A percentile compares a stretch with the other conserved stretches of the same genome.
Evolutionary conservation across 805 yeast genomes (phyloP).

Genomic region (Saccharomycopsis malanga): DNA sequence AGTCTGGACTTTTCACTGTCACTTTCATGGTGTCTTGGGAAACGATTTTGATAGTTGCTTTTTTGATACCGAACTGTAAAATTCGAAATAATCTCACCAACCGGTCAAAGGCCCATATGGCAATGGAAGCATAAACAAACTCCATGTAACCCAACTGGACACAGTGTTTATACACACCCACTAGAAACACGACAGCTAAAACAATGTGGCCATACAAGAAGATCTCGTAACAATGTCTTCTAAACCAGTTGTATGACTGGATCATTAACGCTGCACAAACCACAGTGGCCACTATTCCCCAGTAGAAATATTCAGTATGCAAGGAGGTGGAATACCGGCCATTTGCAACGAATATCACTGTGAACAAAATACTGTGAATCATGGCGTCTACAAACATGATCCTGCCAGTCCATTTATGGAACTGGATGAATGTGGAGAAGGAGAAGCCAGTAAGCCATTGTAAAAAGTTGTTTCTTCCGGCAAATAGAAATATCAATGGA

Average conservation of each 20-base stretch:
- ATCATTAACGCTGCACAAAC: conserved; percentile 34
- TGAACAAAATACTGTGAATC: conserved; percentile 14
- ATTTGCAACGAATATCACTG: not conserved
- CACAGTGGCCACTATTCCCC: conserved; percentile 40
- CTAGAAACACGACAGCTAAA: conserved; percentile 46
- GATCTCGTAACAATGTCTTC: conserved; percentile 51
- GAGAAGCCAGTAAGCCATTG: conserved; percentile 55
- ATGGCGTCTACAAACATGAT: conserved; percentile 28
- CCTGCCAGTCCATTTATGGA: conserved; percentile 62
- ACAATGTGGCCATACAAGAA: conserved; percentile 52
- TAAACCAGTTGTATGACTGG: conserved; percentile 44
- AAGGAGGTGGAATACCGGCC: conserved; percentile 1
- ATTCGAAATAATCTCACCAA: conserved; percentile 49
- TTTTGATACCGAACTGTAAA: conserved; percentile 44
- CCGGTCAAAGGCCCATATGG: conserved; percentile 69
- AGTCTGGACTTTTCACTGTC: conserved; percentile 34
- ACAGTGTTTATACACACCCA: conserved; percentile 55
- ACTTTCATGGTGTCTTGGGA: conserved; percentile 44
- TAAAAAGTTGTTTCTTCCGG: conserved; percentile 67
- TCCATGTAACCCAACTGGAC: conserved; percentile 42
- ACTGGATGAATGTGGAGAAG: conserved; percentile 53
- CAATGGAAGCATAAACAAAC: conserved; percentile 47
- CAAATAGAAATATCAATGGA: conserved; percentile 55
- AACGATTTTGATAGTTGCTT: conserved; percentile 23
- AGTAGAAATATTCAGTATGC: conserved; percentile 33